Percentiles rank a stretch among this genome's conserved stretches.
phyloP scores from a whole-genome alignment of 331 rosid genomes.

The Saraca asoca region DNA sequence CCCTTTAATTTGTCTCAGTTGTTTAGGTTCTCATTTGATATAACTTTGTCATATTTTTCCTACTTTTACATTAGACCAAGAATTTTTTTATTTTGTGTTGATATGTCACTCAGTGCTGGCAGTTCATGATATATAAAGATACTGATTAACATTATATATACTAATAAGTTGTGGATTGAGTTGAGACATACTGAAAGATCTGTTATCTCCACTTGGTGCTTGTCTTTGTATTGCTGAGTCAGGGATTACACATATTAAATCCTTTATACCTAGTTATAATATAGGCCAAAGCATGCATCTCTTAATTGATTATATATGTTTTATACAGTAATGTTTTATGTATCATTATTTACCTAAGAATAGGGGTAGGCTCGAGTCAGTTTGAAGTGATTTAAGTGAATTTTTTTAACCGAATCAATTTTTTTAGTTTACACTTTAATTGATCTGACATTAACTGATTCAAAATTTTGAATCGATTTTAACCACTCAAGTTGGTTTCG shows the following conservation, averaged over 20 bases:
- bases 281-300: neutral
- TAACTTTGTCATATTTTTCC: conserved; percentile 7
- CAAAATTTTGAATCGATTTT: too few species aligned
- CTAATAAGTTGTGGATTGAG: conserved; percentile 30
- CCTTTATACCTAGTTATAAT: neutral
- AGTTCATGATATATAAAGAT: neutral
- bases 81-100: neutral
- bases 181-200: conserved; percentile 11
- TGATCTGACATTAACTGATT: too few species aligned
- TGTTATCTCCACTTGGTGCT: neutral
- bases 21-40: neutral
- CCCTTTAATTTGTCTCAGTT: neutral
- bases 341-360: neutral
- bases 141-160: conserved; percentile 11
- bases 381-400: too few species aligned
- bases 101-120: neutral
- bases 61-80: neutral
- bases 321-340: conserved; percentile 21
- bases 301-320: conserved; percentile 6
- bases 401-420: too few species aligned
- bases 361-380: too few species aligned
- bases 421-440: too few species aligned
- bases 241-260: conserved; percentile 2
- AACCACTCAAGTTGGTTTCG: too few species aligned
- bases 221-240: neutral